These are phyloP conservation scores for Pythium sukuiense DNA, from an alignment of 352 stramenopile species.

Conservation along the genomic window DNA sequence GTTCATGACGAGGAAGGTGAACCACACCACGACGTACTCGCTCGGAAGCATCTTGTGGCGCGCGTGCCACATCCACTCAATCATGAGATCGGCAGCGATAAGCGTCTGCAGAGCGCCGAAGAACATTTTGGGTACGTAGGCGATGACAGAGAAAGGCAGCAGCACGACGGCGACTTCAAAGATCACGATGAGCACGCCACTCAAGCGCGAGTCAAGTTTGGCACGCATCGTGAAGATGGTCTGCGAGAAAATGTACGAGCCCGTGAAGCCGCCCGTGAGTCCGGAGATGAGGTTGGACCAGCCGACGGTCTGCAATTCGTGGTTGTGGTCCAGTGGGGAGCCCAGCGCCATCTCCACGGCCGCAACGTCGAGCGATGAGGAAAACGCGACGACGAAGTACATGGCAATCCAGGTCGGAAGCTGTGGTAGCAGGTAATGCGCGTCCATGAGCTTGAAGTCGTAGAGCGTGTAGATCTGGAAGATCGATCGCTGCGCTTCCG, in stretches of 20 bases:
- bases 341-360: constrained; percentile 97
- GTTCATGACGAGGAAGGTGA: constrained; percentile 95
- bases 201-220: constrained; percentile 70
- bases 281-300: constrained; percentile 96
- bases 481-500: constrained; percentile 56
- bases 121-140: constrained; percentile 97
- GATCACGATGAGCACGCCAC: constrained; percentile 73
- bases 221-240: constrained; percentile 90
- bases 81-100: constrained; percentile 96
- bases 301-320: constrained; percentile 95
- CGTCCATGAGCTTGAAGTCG: constrained; percentile 62
- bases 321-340: constrained; percentile 94
- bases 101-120: constrained; percentile 97
- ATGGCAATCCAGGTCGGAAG: constrained; percentile 94
- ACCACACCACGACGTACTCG: constrained; percentile 93
- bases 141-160: constrained; percentile 93
- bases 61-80: constrained; percentile 94
- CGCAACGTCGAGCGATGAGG: constrained; percentile 96
- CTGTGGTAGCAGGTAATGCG: constrained; percentile 59
- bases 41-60: constrained; percentile 82
- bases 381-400: constrained; percentile 98
- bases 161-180: constrained; percentile 80
- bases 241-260: constrained; percentile 99
- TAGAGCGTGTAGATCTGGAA: constrained; percentile 83
- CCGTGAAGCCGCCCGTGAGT: constrained; percentile 96